Evolutionary conservation across 495 filamentous ascomycete genomes (phyloP), one percentile per base, ranked within the genome.

Genomic region (Podospora comata): DNA sequence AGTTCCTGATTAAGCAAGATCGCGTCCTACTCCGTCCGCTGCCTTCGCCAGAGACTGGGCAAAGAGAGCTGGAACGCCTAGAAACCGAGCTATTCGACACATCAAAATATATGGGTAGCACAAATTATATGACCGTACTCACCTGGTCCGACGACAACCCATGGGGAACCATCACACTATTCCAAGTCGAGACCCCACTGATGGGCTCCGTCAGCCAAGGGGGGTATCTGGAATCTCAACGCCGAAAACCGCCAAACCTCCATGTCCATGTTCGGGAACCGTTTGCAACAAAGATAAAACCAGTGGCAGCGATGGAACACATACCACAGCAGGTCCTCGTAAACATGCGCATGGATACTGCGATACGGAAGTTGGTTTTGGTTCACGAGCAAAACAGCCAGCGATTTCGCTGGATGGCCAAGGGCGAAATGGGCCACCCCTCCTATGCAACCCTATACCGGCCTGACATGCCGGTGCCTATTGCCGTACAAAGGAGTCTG

Each of bases 11-110:
- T n/a, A 56, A 39, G 13, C 28, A 60, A 13, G 48, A 68, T 19
- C 62, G 70, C 53, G 27, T 68, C 3, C 63, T 71, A 4, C 26
- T 65, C 5, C 63, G 62, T 5, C 13, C 56, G 1, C 15, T 39
- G 3, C 30, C 32, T n/a, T 16, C 2, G 0, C 15, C 27, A n/a
- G 18, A 48, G 1, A 13, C 53, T 0, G 62, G 6, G 5, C 20
- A 32, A 4, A 54, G 68, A 23, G 59, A 18, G 2, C 30, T 70
- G 4, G 53, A 67, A 28, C 48, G 59, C 1, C 59, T 70, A 15
- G 71, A 73, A 62, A 64, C 62, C 27, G 71, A 73, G 20, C 27
- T 73, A 13, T 73, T 73, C 19, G 68, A 73, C 44, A 70, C 66
- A 30, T 57, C 63, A 4, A 73, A 73, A 30, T 73, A 66, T 16